Percentiles rank a stretch among this genome's conserved stretches.
Conservation (phyloP, 192 early-diverging fungal species). For the Podila verticillata region DNA sequence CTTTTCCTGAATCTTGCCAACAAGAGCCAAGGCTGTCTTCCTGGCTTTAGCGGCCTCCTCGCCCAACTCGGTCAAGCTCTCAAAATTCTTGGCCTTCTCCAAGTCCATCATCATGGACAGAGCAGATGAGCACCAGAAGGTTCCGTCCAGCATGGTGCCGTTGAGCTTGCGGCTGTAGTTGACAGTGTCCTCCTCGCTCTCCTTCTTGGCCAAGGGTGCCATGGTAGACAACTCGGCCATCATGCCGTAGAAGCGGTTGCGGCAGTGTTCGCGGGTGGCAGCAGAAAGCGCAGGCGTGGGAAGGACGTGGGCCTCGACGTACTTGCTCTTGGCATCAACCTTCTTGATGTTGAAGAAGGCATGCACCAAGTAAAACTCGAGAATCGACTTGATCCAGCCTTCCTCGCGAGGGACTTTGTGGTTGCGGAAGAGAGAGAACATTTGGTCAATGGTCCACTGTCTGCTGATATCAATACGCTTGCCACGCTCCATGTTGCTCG, state of each 20-base stretch:
- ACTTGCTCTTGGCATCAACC: conserved; percentile 51
- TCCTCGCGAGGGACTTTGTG: conserved; percentile 81
- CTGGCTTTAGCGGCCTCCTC: conserved; percentile 54
- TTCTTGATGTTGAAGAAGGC: conserved; percentile 75
- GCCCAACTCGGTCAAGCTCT: conserved; percentile 35
- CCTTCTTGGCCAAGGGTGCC: conserved; percentile 53
- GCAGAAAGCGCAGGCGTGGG: conserved; percentile 67
- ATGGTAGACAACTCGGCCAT: conserved; percentile 77
- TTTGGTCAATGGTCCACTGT: conserved; percentile 85
- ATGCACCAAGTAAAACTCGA: conserved; percentile 76
- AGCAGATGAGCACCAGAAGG: conserved; percentile 69
- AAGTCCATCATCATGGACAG: conserved; percentile 59
- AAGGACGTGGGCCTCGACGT: conserved; percentile 46
- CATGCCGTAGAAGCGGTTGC: conserved; percentile 66
- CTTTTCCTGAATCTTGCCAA: conserved; percentile 54
- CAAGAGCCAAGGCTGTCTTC: conserved; percentile 46
- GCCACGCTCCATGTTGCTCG: conserved; percentile 41
- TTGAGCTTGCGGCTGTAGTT: conserved; percentile 55
- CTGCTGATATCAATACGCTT: conserved; percentile 65
- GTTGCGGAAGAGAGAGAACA: conserved; percentile 78
- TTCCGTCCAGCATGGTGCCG: conserved; percentile 66
- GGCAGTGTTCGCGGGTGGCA: conserved; percentile 68
- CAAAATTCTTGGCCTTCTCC: conserved; percentile 51
- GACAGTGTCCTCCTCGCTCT: conserved; percentile 31
- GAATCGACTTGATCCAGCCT: conserved; percentile 71